A percentile compares a stretch with the other conserved stretches of the same genome.
Conservation (phyloP, 352 stramenopile species). For the Phytophthora lateralis region DNA sequence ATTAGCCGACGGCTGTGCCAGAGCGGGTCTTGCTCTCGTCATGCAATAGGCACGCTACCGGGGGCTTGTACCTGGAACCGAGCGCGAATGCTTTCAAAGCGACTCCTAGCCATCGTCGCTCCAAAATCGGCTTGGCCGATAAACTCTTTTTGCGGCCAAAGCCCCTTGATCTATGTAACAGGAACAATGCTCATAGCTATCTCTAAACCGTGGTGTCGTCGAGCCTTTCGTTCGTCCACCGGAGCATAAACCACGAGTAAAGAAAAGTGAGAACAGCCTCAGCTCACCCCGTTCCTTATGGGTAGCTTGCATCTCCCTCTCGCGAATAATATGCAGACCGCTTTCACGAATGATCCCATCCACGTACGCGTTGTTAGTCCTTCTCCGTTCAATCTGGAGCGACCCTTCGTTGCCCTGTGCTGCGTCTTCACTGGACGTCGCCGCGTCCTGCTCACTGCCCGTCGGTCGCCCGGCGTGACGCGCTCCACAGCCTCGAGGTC, state of each 20-base stretch:
- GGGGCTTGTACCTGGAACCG: conserved; percentile 11
- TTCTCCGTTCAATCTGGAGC: too few species aligned
- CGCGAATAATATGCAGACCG: conserved; percentile 8
- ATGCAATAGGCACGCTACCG: too few species aligned
- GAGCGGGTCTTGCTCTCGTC: not conserved
- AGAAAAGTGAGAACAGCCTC: conserved; percentile 9
- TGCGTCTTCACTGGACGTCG: too few species aligned
- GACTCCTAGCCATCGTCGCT: conserved; percentile 4
- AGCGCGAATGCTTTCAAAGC: conserved; percentile 6
- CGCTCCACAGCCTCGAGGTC: too few species aligned
- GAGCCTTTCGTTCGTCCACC: conserved; percentile 11
- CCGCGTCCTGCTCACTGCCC: too few species aligned
- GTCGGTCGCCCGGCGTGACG: too few species aligned
- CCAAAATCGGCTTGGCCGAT: not conserved
- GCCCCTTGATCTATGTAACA: conserved; percentile 14
- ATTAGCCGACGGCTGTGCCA: conserved; percentile 10
- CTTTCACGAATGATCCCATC: not conserved
- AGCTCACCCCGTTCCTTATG: conserved; percentile 10
- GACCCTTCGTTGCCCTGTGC: too few species aligned
- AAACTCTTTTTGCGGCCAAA: conserved; percentile 13
- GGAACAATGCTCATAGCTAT: conserved; percentile 11
- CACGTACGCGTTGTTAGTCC: conserved; percentile 6
- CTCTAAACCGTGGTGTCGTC: conserved; percentile 9
- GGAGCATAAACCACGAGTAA: not conserved
- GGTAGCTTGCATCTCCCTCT: conserved; percentile 2